Evolutionary conservation across 306 rosid genomes (phyloP).

Genomic region (Astragalus membranaceus): DNA sequence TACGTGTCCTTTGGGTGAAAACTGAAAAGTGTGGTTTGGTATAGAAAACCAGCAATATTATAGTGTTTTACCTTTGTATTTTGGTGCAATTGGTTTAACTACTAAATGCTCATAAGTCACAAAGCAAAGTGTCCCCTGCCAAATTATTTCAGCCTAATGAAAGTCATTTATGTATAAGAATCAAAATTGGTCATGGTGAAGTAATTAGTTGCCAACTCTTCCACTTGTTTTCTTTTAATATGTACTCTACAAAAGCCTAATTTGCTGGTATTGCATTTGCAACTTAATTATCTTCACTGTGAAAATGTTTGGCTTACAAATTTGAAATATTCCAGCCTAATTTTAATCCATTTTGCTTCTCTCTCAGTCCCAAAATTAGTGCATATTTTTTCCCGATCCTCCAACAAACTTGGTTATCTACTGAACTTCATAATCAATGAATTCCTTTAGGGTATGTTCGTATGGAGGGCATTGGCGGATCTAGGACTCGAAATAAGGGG

Average conservation of each 20-base stretch:
- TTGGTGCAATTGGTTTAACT: background rate
- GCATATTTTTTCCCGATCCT: too few species aligned
- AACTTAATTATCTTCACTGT: background rate
- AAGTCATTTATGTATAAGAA: conserved; percentile 26
- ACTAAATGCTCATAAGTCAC: conserved; percentile 10
- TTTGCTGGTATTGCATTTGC: background rate
- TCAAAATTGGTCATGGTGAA: conserved; percentile 19
- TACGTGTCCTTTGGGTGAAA: conserved; percentile 21
- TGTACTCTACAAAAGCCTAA: background rate
- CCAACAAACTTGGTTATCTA: too few species aligned
- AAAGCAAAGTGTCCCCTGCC: conserved; percentile 11
- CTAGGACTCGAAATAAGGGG: too few species aligned
- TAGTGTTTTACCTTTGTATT: conserved; percentile 9
- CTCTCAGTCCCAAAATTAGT: too few species aligned
- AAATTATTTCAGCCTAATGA: conserved; percentile 25
- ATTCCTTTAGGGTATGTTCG: too few species aligned
- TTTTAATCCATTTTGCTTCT: too few species aligned
- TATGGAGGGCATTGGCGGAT: too few species aligned
- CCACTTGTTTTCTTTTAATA: background rate
- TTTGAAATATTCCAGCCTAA: too few species aligned
- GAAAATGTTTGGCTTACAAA: too few species aligned
- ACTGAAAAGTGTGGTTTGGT: conserved; percentile 29
- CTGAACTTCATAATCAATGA: too few species aligned
- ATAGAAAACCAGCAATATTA: conserved; percentile 14
- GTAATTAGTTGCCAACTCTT: conserved; percentile 14